Evolutionary conservation across 225 moss, liverwort and hornwort genomes (phyloP), one percentile per base, ranked within the genome.

Genomic region (Lunularia cruciata): DNA sequence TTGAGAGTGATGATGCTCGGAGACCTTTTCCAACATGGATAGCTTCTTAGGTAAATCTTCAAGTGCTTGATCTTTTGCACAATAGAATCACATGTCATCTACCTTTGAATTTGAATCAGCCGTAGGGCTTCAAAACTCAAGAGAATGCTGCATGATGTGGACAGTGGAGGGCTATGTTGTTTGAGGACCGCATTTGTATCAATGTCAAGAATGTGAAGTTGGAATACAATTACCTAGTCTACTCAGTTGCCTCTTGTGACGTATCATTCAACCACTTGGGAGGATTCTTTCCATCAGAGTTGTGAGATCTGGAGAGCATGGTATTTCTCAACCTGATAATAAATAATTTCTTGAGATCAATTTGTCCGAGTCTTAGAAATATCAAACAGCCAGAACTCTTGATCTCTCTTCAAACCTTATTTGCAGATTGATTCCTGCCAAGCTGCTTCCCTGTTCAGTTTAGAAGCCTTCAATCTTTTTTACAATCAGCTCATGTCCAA

Each of bases 181-280:
- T 1, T 16, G 43, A 43, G 16, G 43, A 43, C 5, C 11, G 11
- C 16, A 16, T 43, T n/a, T n/a, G n/a, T 6, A 16, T 43, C 12
- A 43, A 10, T 6, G 16, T 43, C 43, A 43, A 43, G 16, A 16
- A 16, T 6, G 13, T 42, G 40, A 6, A 6, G 13, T 13, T 6
- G 47, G 16, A 47, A 8, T 48, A 48, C 48, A 16, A 19, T 16
- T n/a, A 48, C 56, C 13, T 8, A 6, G 7, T 56, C 25, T 31
- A 23, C 25, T 56, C 26, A 4, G 27, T 56, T 9, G 9, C 56
- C 4, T 8, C 27, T 4, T 56, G 76, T 3, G 75, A 79, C 56
- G 53, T 83, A 2, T 72, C 63, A n/a, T 28, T 23, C 4, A 83
- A 83, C 32, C 65, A 61, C 31, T 76, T 78, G 12, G 42, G 30